Evolutionary conservation across 352 stramenopile genomes (phyloP).

Genomic region (Globisporangium iwayamae): DNA sequence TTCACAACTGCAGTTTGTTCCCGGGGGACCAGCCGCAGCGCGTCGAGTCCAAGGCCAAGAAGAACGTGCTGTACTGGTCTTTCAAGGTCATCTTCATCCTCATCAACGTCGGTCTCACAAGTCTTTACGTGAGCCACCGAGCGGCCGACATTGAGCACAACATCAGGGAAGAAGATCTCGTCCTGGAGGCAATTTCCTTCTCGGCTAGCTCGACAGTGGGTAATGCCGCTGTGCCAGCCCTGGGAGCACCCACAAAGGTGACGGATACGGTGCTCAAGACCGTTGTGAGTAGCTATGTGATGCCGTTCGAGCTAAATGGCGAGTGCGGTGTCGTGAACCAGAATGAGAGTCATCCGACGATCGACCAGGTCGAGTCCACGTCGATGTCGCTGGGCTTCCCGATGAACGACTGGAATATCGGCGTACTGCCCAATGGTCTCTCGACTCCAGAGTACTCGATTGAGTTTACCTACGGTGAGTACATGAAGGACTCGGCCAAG

Average conservation of each 20-base stretch:
- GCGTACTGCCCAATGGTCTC: slow-evolving; percentile 9
- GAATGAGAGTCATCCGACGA: not conserved
- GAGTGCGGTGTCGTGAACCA: slow-evolving; percentile 11
- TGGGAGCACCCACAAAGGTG: not conserved
- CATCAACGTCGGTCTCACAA: slow-evolving; percentile 23
- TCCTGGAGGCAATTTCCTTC: not conserved
- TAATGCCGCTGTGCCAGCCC: not conserved
- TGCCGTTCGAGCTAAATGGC: slow-evolving; percentile 14
- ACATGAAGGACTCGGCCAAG: slow-evolving; percentile 12
- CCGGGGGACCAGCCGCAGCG: slow-evolving; percentile 24
- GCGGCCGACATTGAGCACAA: slow-evolving; percentile 13
- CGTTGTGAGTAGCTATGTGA: slow-evolving; percentile 18
- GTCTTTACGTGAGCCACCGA: slow-evolving; percentile 21
- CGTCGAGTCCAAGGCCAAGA: slow-evolving; percentile 19
- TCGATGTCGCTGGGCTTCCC: slow-evolving; percentile 17
- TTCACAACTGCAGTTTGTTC: slow-evolving; percentile 24
- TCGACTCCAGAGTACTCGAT: not conserved
- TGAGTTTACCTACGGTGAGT: slow-evolving; percentile 19
- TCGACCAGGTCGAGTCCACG: slow-evolving; percentile 18
- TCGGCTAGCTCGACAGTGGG: not conserved
- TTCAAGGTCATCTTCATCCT: slow-evolving; percentile 22
- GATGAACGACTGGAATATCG: slow-evolving; percentile 22
- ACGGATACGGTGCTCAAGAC: slow-evolving; percentile 20
- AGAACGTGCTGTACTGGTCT: slow-evolving; percentile 18
- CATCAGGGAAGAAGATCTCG: slow-evolving; percentile 12